Conservation (phyloP, 176 grass and related monocot genomes). For the Ensete glaucum region DNA sequence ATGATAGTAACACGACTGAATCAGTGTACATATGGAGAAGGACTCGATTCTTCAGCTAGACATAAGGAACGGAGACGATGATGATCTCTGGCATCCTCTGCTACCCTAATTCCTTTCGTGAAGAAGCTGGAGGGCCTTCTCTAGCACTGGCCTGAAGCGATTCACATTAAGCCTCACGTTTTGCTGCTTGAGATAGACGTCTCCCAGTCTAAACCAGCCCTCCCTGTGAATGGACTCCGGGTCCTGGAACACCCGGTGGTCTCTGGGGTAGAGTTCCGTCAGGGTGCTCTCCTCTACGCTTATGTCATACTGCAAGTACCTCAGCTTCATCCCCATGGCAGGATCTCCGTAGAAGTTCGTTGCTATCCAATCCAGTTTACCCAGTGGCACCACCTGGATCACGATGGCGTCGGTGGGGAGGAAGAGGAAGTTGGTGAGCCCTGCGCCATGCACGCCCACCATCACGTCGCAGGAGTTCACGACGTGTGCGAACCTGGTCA, state of each 20-base stretch:
- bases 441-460: slow-evolving; percentile 82
- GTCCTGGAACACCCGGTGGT: not conserved
- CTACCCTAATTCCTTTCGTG: not conserved
- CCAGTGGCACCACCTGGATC: not conserved
- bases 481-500: slow-evolving; percentile 34
- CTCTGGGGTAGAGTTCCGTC: not conserved
- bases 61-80: too few species aligned
- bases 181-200: not conserved
- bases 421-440: slow-evolving; percentile 50
- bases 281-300: not conserved
- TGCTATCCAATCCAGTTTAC: not conserved
- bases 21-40: too few species aligned
- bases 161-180: not conserved
- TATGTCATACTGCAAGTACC: slow-evolving; percentile 7
- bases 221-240: not conserved
- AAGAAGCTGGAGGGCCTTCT: not conserved
- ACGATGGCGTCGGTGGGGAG: not conserved
- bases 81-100: too few species aligned
- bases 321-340: not conserved
- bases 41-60: too few species aligned
- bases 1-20: too few species aligned
- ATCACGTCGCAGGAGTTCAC: slow-evolving; percentile 76
- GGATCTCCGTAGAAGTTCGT: slow-evolving; percentile 1
- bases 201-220: not conserved
- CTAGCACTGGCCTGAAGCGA: not conserved